Evolutionary conservation across 495 filamentous ascomycete species (phyloP).

Genomic region (Daldinia grandis): DNA sequence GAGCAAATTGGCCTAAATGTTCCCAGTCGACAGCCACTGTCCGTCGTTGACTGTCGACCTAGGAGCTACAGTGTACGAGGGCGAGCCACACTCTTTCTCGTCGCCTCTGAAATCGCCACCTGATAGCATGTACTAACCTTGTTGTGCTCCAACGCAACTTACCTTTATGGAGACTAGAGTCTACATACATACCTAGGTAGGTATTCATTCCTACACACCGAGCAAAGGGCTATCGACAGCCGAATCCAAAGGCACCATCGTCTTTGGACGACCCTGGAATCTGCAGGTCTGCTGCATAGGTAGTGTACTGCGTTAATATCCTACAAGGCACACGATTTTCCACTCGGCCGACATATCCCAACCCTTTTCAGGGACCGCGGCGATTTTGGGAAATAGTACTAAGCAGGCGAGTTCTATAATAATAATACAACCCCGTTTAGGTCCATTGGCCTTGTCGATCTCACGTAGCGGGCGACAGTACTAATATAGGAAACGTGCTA

Average conservation of each 20-base stretch:
- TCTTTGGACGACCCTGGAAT: slow-evolving; percentile 32
- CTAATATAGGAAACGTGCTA: slow-evolving; percentile 25
- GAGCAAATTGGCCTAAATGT: slow-evolving; percentile 41
- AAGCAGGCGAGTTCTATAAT: slow-evolving; percentile 23
- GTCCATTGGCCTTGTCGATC: slow-evolving; percentile 31
- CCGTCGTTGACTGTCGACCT: slow-evolving; percentile 34
- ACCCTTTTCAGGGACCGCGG: slow-evolving; percentile 26
- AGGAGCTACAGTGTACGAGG: slow-evolving; percentile 30
- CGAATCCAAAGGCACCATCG: neutral
- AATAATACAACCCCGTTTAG: slow-evolving; percentile 25
- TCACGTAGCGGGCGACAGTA: slow-evolving; percentile 17
- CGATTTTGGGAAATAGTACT: slow-evolving; percentile 17
- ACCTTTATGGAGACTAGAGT: slow-evolving; percentile 26
- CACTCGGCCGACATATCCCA: slow-evolving; percentile 38
- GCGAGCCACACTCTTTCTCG: slow-evolving; percentile 34
- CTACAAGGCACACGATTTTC: slow-evolving; percentile 25
- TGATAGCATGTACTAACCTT: slow-evolving; percentile 35
- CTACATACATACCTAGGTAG: slow-evolving; percentile 6
- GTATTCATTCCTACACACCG: slow-evolving; percentile 13
- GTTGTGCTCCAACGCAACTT: slow-evolving; percentile 29
- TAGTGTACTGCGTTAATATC: slow-evolving; percentile 11
- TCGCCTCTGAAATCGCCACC: slow-evolving; percentile 30
- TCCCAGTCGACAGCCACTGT: slow-evolving; percentile 36
- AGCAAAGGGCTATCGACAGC: slow-evolving; percentile 24
- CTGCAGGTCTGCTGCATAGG: slow-evolving; percentile 30